Percentiles rank a stretch among this genome's conserved stretches.
Conservation (phyloP, 2,329 filamentous ascomycete genomes). For the Verticillium tricorpus region DNA sequence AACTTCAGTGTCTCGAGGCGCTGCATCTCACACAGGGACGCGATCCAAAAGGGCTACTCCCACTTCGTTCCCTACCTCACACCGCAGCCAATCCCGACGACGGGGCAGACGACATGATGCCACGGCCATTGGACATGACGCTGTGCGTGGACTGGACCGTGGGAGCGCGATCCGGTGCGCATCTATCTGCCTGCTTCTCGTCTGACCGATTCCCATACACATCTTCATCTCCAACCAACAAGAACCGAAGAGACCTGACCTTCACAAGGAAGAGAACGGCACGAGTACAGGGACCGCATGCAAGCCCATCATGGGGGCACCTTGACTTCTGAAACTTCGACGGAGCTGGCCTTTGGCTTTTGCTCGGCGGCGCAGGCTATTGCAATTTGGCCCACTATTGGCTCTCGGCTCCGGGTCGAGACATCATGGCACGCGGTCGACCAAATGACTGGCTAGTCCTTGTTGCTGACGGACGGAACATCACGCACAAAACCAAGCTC, state of each 20-base stretch:
- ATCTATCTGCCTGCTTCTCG: neutral
- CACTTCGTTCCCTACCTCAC: neutral
- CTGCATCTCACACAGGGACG: neutral
- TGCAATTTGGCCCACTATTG: neutral
- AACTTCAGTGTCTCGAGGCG: neutral
- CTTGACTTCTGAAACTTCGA: neutral
- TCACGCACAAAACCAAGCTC: neutral
- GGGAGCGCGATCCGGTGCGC: neutral
- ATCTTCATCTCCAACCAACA: neutral
- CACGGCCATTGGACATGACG: neutral
- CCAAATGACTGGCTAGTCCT: neutral
- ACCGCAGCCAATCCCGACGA: neutral
- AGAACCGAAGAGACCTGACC: too few relatives aligned
- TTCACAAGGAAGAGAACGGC: neutral
- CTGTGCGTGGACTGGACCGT: neutral
- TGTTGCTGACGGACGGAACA: neutral
- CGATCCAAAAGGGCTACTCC: neutral
- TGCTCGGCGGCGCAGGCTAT: neutral
- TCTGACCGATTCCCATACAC: neutral
- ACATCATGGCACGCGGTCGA: neutral
- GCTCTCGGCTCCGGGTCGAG: neutral
- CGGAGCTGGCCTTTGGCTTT: neutral
- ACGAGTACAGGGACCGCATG: neutral
- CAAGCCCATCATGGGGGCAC: neutral
- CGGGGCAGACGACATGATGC: neutral